Conservation (phyloP, 352 stramenopile species). For the Phytophthora hibernalis region DNA sequence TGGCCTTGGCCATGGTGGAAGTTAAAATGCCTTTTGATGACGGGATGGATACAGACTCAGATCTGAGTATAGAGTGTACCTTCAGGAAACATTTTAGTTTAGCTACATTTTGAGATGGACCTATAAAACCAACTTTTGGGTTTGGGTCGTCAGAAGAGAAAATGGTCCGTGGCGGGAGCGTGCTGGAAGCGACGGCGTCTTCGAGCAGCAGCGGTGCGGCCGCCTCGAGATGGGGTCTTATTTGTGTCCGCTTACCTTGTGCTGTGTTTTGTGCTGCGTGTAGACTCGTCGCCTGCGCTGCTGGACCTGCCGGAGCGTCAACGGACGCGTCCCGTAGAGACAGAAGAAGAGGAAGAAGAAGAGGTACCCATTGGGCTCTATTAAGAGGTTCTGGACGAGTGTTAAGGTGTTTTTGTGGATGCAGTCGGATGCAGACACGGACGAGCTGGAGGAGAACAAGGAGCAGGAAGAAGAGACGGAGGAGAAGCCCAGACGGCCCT, state of each 20-base stretch:
- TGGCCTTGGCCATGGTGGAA: slow-evolving; percentile 75
- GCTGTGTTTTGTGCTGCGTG: neutral
- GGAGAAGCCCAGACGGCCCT: slow-evolving; percentile 14
- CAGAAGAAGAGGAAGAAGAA: slow-evolving; percentile 28
- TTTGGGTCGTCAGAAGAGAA: no score
- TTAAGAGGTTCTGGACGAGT: neutral
- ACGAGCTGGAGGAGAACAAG: slow-evolving; percentile 34
- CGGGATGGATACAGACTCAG: no score
- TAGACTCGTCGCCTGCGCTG: slow-evolving; percentile 39
- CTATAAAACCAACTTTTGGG: no score
- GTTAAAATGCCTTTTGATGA: no score
- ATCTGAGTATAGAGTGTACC: no score
- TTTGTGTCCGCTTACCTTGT: slow-evolving; percentile 2
- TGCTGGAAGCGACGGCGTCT: slow-evolving; percentile 34
- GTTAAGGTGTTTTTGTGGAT: neutral
- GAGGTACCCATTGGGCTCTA: neutral
- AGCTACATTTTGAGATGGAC: no score
- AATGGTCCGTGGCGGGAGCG: slow-evolving; percentile 11
- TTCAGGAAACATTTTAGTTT: no score
- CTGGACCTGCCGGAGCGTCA: slow-evolving; percentile 17
- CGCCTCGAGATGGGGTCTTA: neutral
- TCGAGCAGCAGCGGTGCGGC: slow-evolving; percentile 35
- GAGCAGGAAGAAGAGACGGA: slow-evolving; percentile 18
- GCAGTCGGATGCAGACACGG: slow-evolving; percentile 34
- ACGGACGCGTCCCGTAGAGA: slow-evolving; percentile 19